Evolutionary conservation across 371 early-diverging fungal species (phyloP), one percentile per base, ranked within the genome.

Genomic region (Mucor plumbeus): DNA sequence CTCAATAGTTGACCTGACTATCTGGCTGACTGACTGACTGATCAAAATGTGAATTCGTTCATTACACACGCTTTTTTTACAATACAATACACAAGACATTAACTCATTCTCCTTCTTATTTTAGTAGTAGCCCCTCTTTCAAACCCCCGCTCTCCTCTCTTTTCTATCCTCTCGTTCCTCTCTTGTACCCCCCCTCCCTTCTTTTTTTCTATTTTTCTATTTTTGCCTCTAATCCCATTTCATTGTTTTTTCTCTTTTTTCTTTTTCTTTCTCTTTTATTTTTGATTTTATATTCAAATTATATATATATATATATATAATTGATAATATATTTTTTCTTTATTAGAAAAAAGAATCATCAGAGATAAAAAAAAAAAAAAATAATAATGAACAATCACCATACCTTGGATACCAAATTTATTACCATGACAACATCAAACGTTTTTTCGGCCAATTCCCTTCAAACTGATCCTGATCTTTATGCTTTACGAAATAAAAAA

Each of bases 401-500:
- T 8, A 19, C 59, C n/a, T 38, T 62, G 36, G 62, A 62, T 19
- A 36, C 48, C 26, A 35, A 50, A 38, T 48, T 62, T 34, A 38
- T 33, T 10, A 43, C 53, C 61, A 44, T 53, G 33, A 26, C 35
- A 39, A 53, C 53, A 21, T 53, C 53, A 53, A 53, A 53, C 14
- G 39, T 40, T 53, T 63, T 50, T 50, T 63, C 59, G 59, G 44
- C 14, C 19, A 40, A 31, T 40, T 64, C 75, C 21, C 70, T 74
- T 19, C 75, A 68, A 38, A 73, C 80, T 1, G 76, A 75, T 63
- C 78, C 78, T 43, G 71, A 80, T 60, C 70, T 81, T 47, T 81
- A 79, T 61, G 72, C 80, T 17, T 68, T 74, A 54, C 67, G 66
- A 50, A 70, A 56, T 41, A 68, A 59, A 56, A 69, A 55, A 61